Evolutionary conservation across 148 eudicot genomes (phyloP).

Genomic region (Vaccinium macrocarpon): DNA sequence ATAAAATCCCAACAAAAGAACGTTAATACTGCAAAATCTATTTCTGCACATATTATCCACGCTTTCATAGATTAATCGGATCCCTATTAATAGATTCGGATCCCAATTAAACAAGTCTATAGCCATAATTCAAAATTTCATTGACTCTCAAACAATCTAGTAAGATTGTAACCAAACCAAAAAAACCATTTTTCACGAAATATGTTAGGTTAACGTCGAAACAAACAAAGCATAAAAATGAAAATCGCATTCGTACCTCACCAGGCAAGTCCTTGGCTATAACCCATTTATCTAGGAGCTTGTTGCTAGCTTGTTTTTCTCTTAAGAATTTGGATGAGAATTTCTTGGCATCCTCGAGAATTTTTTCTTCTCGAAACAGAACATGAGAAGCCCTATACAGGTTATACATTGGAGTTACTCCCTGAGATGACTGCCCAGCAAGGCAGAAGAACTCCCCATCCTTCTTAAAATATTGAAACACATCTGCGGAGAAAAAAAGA

Average conservation of each 20-base stretch:
- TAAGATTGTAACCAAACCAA: too few species aligned
- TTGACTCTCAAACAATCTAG: too few species aligned
- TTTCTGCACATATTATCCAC: too few species aligned
- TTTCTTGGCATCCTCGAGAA: background rate
- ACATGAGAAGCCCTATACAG: background rate
- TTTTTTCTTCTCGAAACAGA: background rate
- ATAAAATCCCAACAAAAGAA: too few species aligned
- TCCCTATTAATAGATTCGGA: too few species aligned
- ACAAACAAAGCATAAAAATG: background rate
- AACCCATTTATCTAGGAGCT: slow-evolving; percentile 62
- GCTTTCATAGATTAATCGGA: too few species aligned
- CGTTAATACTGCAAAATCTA: too few species aligned
- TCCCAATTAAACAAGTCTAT: too few species aligned
- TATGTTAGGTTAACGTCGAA: too few species aligned
- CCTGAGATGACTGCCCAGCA: background rate
- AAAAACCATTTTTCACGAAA: too few species aligned
- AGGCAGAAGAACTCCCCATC: background rate
- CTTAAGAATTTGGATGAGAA: slow-evolving; percentile 22
- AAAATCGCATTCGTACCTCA: too few species aligned
- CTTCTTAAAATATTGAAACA: background rate
- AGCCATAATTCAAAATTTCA: too few species aligned
- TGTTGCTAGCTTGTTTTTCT: slow-evolving; percentile 36
- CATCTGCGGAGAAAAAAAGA: background rate
- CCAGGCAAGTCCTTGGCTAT: slow-evolving; percentile 54
- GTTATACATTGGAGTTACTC: background rate